Evolutionary conservation across 1,139 yeast species (phyloP).

Genomic region (Yamadazyma dendronema): DNA sequence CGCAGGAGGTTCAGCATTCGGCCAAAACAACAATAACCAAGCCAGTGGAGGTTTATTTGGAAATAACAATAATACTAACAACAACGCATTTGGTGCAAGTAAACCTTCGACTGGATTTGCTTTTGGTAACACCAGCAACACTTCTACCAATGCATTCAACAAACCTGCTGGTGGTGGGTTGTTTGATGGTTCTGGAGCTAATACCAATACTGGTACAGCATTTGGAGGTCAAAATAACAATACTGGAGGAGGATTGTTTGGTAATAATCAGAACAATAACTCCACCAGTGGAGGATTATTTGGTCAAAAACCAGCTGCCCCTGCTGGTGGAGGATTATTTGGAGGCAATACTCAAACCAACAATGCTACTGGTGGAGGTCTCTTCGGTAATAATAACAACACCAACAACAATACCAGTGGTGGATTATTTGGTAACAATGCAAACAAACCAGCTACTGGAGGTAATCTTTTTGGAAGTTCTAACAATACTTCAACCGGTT

Average conservation of each 20-base stretch:
- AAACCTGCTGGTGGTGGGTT: slow-evolving; percentile 18
- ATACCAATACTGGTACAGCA: slow-evolving; percentile 19
- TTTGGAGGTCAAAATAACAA: slow-evolving; percentile 15
- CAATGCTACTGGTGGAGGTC: slow-evolving; percentile 21
- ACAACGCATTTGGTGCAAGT: slow-evolving; percentile 16
- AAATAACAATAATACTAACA: slow-evolving; percentile 7
- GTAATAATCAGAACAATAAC: slow-evolving; percentile 12
- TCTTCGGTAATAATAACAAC: slow-evolving; percentile 14
- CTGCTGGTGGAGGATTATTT: slow-evolving; percentile 17
- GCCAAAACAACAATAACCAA: slow-evolving; percentile 11
- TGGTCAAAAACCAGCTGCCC: slow-evolving; percentile 17
- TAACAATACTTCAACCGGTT: slow-evolving; percentile 15
- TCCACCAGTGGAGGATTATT: slow-evolving; percentile 23
- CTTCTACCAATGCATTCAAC: slow-evolving; percentile 16
- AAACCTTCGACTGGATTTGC: slow-evolving; percentile 17
- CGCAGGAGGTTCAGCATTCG: slow-evolving; percentile 20
- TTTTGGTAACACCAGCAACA: slow-evolving; percentile 23
- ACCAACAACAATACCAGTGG: slow-evolving; percentile 5
- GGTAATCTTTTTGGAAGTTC: slow-evolving; percentile 24
- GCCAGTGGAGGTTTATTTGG: slow-evolving; percentile 11
- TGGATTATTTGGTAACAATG: slow-evolving; percentile 23
- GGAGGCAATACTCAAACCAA: slow-evolving; percentile 10
- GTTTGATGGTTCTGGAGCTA: slow-evolving; percentile 23
- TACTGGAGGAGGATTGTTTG: slow-evolving; percentile 20
- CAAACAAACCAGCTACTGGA: slow-evolving; percentile 4